phyloP scores from a whole-genome alignment of 2,329 filamentous ascomycete species.

The Chaetothyriales sp. region DNA sequence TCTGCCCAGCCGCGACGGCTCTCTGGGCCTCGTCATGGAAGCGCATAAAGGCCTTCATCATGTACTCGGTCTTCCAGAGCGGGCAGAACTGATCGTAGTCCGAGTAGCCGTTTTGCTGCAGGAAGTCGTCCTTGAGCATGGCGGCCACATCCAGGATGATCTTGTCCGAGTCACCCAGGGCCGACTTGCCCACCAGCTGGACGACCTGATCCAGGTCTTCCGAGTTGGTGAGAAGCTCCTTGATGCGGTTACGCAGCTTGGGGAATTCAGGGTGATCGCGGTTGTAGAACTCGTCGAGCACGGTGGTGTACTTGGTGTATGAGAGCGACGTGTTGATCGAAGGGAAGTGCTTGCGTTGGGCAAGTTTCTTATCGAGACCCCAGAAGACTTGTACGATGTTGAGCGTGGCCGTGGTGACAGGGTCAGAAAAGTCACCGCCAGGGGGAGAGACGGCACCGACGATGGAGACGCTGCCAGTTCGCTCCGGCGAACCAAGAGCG shows the following conservation, averaged over 20 bases:
- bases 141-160: slow-evolving; percentile 88
- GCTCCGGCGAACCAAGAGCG: slow-evolving; percentile 74
- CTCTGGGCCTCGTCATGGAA: slow-evolving; percentile 98
- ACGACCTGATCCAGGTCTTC: slow-evolving; percentile 98
- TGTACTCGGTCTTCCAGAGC: slow-evolving; percentile 99
- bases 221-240: slow-evolving; percentile 81
- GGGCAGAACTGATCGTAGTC: slow-evolving; percentile 99
- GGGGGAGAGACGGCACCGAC: slow-evolving; percentile 94
- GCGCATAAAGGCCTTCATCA: slow-evolving; percentile 99
- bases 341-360: slow-evolving; percentile 97
- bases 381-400: slow-evolving; percentile 99
- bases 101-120: slow-evolving; percentile 98
- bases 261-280: slow-evolving; percentile 91
- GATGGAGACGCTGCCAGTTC: slow-evolving; percentile 86
- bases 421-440: slow-evolving; percentile 97
- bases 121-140: slow-evolving; percentile 92
- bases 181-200: slow-evolving; percentile 94
- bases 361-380: slow-evolving; percentile 99
- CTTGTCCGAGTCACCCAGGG: slow-evolving; percentile 91
- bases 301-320: slow-evolving; percentile 89
- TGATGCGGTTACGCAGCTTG: slow-evolving; percentile 78
- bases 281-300: slow-evolving; percentile 86
- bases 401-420: slow-evolving; percentile 82
- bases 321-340: slow-evolving; percentile 90
- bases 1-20: slow-evolving; percentile 77